These are phyloP conservation scores for Fusarium camptoceras DNA, from an alignment of 2,329 filamentous ascomycete species.

Conservation along the genomic window DNA sequence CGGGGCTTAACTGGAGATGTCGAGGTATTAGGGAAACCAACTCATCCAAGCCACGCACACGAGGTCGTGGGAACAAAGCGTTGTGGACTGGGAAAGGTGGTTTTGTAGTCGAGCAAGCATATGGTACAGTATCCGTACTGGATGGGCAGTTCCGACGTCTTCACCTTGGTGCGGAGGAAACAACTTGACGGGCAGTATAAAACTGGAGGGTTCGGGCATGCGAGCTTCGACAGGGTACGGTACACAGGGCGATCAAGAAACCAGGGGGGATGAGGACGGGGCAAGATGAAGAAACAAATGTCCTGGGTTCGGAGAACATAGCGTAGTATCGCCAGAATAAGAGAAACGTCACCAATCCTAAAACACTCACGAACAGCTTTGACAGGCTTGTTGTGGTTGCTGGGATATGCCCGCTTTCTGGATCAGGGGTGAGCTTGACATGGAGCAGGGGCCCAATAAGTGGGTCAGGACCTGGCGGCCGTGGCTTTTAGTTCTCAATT, in stretches of 20 bases:
- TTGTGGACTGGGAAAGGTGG: conserved; percentile 40
- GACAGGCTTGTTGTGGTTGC: conserved; percentile 46
- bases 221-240: conserved; percentile 48
- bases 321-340: conserved; percentile 42
- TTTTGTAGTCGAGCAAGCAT: conserved; percentile 40
- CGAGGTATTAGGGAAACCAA: conserved; percentile 46
- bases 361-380: conserved; percentile 40
- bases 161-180: conserved; percentile 47
- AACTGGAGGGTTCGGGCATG: conserved; percentile 46
- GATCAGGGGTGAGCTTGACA: conserved; percentile 44
- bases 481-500: conserved; percentile 45
- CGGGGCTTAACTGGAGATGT: conserved; percentile 46
- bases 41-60: conserved; percentile 46
- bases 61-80: conserved; percentile 43
- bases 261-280: conserved; percentile 41
- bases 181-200: conserved; percentile 47
- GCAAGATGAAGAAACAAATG: conserved; percentile 47
- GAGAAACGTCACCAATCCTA: conserved; percentile 45
- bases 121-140: conserved; percentile 6
- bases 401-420: conserved; percentile 41
- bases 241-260: conserved; percentile 48
- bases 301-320: conserved; percentile 39
- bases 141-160: conserved; percentile 11
- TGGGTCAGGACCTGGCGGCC: conserved; percentile 40
- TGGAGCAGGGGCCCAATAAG: conserved; percentile 44